Evolutionary conservation across 768 basidiomycete species (phyloP).

Genomic region (Gyrodon lividus): DNA sequence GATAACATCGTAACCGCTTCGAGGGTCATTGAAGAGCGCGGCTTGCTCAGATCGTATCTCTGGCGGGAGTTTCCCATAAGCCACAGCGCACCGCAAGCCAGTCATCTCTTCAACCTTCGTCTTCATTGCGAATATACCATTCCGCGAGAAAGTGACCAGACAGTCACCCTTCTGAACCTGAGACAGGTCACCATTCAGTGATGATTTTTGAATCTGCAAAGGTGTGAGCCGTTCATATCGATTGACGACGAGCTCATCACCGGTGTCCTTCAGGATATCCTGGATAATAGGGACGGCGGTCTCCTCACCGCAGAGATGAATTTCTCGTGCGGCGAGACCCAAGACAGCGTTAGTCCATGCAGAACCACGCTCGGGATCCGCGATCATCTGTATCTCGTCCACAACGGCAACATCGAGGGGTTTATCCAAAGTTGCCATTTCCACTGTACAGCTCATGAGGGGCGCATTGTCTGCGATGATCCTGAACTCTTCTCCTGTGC

Average conservation of each 20-base stretch:
- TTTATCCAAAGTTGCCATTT: constrained; percentile 65
- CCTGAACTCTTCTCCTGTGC: constrained; percentile 90
- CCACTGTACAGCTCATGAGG: constrained; percentile 84
- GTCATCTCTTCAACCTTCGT: constrained; percentile 66
- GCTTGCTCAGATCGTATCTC: constrained; percentile 93
- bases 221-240: constrained; percentile 90
- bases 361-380: constrained; percentile 71
- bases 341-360: constrained; percentile 85
- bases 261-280: constrained; percentile 66
- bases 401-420: constrained; percentile 81
- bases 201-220: constrained; percentile 63
- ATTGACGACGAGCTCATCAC: constrained; percentile 78
- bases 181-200: constrained; percentile 58
- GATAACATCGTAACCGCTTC: constrained; percentile 84
- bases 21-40: constrained; percentile 81
- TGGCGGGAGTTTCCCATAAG: constrained; percentile 89
- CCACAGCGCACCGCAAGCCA: constrained; percentile 82
- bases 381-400: constrained; percentile 97
- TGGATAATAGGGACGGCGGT: constrained; percentile 81
- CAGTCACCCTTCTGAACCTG: constrained; percentile 82
- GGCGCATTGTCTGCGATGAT: constrained; percentile 56
- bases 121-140: constrained; percentile 76
- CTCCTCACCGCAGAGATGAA: constrained; percentile 96
- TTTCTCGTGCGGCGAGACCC: constrained; percentile 69
- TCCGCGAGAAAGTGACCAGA: constrained; percentile 81